A percentile compares a stretch with the other conserved stretches of the same genome.
Evolutionary conservation across 164 flowering plant genomes (phyloP).

Genomic region (Vitis labrusca): DNA sequence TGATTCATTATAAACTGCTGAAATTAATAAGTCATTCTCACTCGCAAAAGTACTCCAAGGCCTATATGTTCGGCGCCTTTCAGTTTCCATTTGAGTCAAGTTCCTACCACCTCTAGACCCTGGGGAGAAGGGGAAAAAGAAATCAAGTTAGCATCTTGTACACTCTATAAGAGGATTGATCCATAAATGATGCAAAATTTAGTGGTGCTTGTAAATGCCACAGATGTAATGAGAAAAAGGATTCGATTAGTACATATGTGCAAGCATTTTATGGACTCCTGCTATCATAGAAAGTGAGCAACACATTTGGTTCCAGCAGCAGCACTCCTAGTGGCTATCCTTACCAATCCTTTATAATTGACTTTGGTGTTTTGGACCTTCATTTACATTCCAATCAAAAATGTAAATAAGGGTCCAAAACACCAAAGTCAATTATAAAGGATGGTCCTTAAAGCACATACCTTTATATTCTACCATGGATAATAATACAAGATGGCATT

Average conservation of each 20-base stretch:
- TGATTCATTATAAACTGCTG: slow-evolving; percentile 18
- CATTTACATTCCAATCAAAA: neutral
- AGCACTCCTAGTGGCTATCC: neutral
- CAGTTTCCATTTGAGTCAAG: slow-evolving; percentile 12
- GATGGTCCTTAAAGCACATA: neutral
- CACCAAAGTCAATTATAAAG: neutral
- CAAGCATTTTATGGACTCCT: neutral
- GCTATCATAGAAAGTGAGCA: neutral
- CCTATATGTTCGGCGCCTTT: slow-evolving; percentile 30
- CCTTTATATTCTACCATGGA: neutral
- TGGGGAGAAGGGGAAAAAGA: slow-evolving; percentile 6
- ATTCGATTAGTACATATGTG: neutral
- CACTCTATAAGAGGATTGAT: neutral
- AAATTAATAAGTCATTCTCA: slow-evolving; percentile 15
- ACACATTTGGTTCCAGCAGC: neutral
- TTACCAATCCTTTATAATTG: neutral
- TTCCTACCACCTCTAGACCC: slow-evolving; percentile 25
- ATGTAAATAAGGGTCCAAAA: neutral
- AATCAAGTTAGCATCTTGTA: neutral
- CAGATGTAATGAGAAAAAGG: neutral
- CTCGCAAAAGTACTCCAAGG: slow-evolving; percentile 21
- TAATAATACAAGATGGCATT: neutral
- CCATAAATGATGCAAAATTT: neutral
- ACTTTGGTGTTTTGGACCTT: too few relatives aligned
- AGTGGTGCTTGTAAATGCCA: neutral